Evolutionary conservation across 192 early-diverging fungal species (phyloP).

Genomic region (Podila epigama): DNA sequence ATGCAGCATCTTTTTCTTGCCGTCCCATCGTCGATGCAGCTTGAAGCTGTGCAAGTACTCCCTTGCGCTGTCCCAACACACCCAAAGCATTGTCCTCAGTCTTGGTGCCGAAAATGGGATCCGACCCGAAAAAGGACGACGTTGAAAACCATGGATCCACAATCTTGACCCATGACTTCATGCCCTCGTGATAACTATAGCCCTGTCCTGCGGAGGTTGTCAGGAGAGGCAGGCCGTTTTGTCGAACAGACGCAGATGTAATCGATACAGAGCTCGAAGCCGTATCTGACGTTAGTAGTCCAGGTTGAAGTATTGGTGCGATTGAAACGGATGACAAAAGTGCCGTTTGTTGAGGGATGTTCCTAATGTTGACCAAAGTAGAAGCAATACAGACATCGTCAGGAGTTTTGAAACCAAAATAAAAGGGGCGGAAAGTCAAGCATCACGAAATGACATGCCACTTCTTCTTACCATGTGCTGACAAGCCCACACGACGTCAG

Average conservation of each 20-base stretch:
- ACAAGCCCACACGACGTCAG: constrained; percentile 69
- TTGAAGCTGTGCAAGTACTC: constrained; percentile 33
- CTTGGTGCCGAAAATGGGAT: constrained; percentile 15
- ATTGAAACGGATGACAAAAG: constrained; percentile 65
- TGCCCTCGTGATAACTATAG: constrained; percentile 69
- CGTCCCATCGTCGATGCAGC: constrained; percentile 11
- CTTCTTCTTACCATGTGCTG: constrained; percentile 65
- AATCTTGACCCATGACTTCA: constrained; percentile 75
- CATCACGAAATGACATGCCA: neutral
- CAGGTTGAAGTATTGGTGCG: constrained; percentile 66
- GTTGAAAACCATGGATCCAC: constrained; percentile 63
- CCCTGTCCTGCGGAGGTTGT: constrained; percentile 67
- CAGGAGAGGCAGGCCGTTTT: constrained; percentile 71
- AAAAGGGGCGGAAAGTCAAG: neutral
- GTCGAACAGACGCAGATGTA: constrained; percentile 58
- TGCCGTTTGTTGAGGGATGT: constrained; percentile 61
- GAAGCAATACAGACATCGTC: neutral
- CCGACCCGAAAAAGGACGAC: constrained; percentile 55
- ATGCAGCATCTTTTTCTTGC: constrained; percentile 34
- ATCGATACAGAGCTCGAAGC: constrained; percentile 55
- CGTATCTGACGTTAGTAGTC: constrained; percentile 36
- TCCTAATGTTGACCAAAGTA: constrained; percentile 56
- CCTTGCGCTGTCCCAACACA: constrained; percentile 18
- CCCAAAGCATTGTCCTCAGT: constrained; percentile 28
- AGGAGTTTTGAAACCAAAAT: neutral